phyloP scores from a whole-genome alignment of 2,329 filamentous ascomycete genomes.

The Calonectria pseudoreteaudii region DNA sequence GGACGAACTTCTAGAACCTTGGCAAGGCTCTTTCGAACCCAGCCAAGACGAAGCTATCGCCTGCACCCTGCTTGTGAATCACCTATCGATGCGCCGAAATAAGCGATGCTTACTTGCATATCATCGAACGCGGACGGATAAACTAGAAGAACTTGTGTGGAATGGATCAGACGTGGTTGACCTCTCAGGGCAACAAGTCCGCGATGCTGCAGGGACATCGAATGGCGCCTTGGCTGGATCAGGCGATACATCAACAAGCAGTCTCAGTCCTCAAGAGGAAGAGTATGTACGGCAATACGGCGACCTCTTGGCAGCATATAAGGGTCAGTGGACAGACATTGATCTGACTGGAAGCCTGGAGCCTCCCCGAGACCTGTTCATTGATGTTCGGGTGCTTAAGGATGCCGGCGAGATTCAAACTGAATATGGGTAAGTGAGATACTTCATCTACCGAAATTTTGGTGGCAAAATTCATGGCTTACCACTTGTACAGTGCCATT shows the following conservation, averaged over 20 bases:
- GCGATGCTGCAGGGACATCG: constrained; percentile 49
- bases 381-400: constrained; percentile 94
- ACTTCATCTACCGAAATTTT: not conserved
- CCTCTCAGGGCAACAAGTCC: constrained; percentile 68
- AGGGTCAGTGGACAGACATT: constrained; percentile 98
- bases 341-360: constrained; percentile 94
- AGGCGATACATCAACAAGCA: constrained; percentile 72
- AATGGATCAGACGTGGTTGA: constrained; percentile 87
- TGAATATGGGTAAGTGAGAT: constrained; percentile 85
- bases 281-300: constrained; percentile 94
- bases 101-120: constrained; percentile 96
- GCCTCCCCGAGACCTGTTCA: constrained; percentile 94
- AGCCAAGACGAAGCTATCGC: constrained; percentile 84
- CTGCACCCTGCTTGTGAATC: constrained; percentile 90
- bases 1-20: constrained; percentile 81
- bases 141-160: constrained; percentile 95
- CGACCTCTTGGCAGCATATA: constrained; percentile 93
- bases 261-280: constrained; percentile 93
- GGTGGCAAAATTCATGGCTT: constrained; percentile 25
- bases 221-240: constrained; percentile 48
- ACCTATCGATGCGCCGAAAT: constrained; percentile 94
- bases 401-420: constrained; percentile 99
- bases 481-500: constrained; percentile 74
- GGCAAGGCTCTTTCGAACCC: constrained; percentile 87
- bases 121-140: constrained; percentile 89